phyloP scores from a whole-genome alignment of 768 basidiomycete species.

The Leucocoprinus birnbaumii region DNA sequence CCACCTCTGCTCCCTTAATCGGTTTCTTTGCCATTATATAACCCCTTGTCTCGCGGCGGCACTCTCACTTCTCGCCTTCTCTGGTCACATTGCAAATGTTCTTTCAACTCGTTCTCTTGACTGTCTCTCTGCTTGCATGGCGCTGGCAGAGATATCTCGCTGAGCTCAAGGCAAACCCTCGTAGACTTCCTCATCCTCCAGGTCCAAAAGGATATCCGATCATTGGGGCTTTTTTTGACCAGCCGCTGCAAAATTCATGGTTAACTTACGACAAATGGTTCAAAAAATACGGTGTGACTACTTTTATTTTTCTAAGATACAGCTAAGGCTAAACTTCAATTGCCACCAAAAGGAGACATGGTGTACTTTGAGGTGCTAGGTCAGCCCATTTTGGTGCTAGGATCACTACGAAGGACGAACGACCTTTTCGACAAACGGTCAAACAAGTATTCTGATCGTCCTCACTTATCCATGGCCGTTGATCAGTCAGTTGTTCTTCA shows the following conservation, averaged over 20 bases:
- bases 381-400: slow-evolving; percentile 12
- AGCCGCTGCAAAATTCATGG: slow-evolving; percentile 11
- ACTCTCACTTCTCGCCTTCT: too few species aligned
- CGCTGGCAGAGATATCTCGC: too few species aligned
- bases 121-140: too few species aligned
- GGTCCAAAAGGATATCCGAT: slow-evolving; percentile 16
- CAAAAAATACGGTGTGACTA: slow-evolving; percentile 12
- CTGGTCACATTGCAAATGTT: too few species aligned
- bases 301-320: too few species aligned
- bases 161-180: neutral
- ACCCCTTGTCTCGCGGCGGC: too few species aligned
- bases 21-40: too few species aligned
- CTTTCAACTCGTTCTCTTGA: too few species aligned
- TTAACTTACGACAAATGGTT: slow-evolving; percentile 12
- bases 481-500: neutral
- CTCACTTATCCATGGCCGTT: slow-evolving; percentile 1
- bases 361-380: slow-evolving; percentile 11
- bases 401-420: neutral
- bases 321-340: neutral
- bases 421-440: slow-evolving; percentile 18
- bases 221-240: slow-evolving; percentile 11
- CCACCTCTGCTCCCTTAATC: too few species aligned
- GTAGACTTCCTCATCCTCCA: slow-evolving; percentile 12
- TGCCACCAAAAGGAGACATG: slow-evolving; percentile 11
- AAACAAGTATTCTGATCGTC: slow-evolving; percentile 15